Base-by-base conservation (phyloP, 768 basidiomycete genomes). In the Suillus lakei region DNA sequence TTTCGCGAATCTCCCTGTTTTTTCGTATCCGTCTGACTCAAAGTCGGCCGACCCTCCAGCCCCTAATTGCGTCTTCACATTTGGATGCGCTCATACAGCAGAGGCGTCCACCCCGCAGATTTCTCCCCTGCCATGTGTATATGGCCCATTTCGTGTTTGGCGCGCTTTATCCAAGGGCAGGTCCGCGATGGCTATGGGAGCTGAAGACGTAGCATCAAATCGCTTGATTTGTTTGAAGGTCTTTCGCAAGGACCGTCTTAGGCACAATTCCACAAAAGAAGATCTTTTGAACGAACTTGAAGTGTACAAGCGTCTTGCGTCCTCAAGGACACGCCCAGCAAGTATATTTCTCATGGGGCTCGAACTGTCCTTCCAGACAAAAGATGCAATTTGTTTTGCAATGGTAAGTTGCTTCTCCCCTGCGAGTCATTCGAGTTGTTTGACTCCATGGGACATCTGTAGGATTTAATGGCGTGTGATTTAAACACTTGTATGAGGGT, bases 391-490 rank as follows among this genome's bases (percentile, higher is more conserved):
- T 39, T 78, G 73, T 65, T 80, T 83, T 18, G 77, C 74, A 5
- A 82, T 83, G 81, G 82, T 79, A 62, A 67, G 78, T n/a, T 69
- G 18, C 7, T n/a, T 9, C 10, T 4, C 12, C 0, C 55, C 18
- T 53, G 18, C 3, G 21, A 18, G 8, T 2, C 12, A 8, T 56
- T 18, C 38, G 13, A 44, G 61, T 0, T 30, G n/a, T 64, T 10
- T 46, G 21, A 34, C 5, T 21, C 9, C 21, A 9, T 21, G 36
- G 41, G 28, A 38, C 5, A 1, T 23, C 28, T 48, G 48, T 26
- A 83, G 82, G 80, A 80, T 55, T 73, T 83, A 51, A 80, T 83
- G 82, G 63, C 72, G 5, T 72, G 70, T 26, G 80, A 82, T 39
- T 69, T 84, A 32, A 61, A 68, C 36, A 67, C 71, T n/a, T 73